A percentile compares a stretch with the other conserved stretches of the same genome.
phyloP scores from a whole-genome alignment of 306 rosid species.

The Vigna hirtella region DNA sequence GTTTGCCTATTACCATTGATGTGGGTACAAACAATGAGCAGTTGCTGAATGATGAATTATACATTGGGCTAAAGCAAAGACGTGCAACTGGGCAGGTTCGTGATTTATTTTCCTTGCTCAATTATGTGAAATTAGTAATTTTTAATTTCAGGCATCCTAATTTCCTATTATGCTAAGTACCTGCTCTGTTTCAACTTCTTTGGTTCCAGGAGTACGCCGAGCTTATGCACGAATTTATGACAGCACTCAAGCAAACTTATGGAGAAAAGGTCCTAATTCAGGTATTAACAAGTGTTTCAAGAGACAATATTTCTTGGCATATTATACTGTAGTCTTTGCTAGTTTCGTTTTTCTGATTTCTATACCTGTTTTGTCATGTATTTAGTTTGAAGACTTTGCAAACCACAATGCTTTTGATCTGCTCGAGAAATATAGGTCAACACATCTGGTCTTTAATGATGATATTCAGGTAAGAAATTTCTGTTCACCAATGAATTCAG shows the following conservation, averaged over 20 bases:
- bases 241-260: slow-evolving; percentile 84
- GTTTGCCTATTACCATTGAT: slow-evolving; percentile 96
- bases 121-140: slow-evolving; percentile 32
- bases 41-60: slow-evolving; percentile 86
- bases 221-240: slow-evolving; percentile 89
- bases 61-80: slow-evolving; percentile 94
- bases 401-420: slow-evolving; percentile 99
- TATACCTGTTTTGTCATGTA: slow-evolving; percentile 34
- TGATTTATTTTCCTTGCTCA: slow-evolving; percentile 23
- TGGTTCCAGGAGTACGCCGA: slow-evolving; percentile 83
- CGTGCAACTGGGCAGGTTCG: slow-evolving; percentile 95
- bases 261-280: slow-evolving; percentile 95
- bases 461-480: slow-evolving; percentile 81
- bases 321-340: background rate
- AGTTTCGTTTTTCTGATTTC: slow-evolving; percentile 30
- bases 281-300: slow-evolving; percentile 54
- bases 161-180: slow-evolving; percentile 8
- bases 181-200: slow-evolving; percentile 28
- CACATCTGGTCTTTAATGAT: slow-evolving; percentile 95
- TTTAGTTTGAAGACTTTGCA: slow-evolving; percentile 97
- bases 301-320: slow-evolving; percentile 39
- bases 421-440: slow-evolving; percentile 82
- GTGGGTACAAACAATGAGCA: slow-evolving; percentile 97
- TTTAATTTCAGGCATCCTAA: background rate
- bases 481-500: background rate